Percentiles rank a stretch among this genome's conserved stretches.
Evolutionary conservation across 768 basidiomycete genomes (phyloP).

Genomic region (Lanmaoa pseudosensibilis): DNA sequence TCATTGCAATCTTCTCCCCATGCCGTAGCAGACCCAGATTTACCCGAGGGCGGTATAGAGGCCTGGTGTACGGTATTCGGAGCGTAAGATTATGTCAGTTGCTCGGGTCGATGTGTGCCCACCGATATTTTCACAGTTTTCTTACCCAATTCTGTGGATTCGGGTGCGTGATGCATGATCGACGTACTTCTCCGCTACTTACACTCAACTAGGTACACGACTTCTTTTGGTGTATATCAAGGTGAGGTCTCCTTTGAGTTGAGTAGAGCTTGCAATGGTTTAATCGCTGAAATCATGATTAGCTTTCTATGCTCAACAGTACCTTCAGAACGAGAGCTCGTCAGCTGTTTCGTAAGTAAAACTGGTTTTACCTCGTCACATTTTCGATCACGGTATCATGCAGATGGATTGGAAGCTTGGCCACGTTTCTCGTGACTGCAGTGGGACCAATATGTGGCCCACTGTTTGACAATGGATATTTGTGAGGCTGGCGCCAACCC

Average conservation of each 20-base stretch:
- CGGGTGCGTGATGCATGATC: slow-evolving; percentile 13
- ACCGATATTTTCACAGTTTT: slow-evolving; percentile 19
- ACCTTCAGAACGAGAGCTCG: slow-evolving; percentile 21
- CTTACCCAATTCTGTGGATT: slow-evolving; percentile 28
- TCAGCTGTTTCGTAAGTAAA: slow-evolving; percentile 26
- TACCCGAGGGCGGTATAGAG: slow-evolving; percentile 19
- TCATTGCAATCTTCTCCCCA: neutral
- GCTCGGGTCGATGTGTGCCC: neutral
- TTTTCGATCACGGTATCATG: neutral
- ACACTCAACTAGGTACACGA: slow-evolving; percentile 13
- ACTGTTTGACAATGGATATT: slow-evolving; percentile 29
- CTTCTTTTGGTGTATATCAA: slow-evolving; percentile 32
- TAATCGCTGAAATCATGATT: neutral
- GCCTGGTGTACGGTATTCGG: slow-evolving; percentile 30
- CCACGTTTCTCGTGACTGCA: slow-evolving; percentile 15
- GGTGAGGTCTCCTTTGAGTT: slow-evolving; percentile 1
- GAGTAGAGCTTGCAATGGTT: neutral
- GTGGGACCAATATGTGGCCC: slow-evolving; percentile 27
- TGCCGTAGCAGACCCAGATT: neutral
- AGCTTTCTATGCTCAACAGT: slow-evolving; percentile 25
- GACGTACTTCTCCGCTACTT: neutral
- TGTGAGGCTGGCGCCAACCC: slow-evolving; percentile 14
- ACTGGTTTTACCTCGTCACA: too few relatives aligned
- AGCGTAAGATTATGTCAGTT: slow-evolving; percentile 14
- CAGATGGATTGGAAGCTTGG: slow-evolving; percentile 31